Conservation (phyloP, 306 rosid genomes). For the Cucurbita pepo region DNA sequence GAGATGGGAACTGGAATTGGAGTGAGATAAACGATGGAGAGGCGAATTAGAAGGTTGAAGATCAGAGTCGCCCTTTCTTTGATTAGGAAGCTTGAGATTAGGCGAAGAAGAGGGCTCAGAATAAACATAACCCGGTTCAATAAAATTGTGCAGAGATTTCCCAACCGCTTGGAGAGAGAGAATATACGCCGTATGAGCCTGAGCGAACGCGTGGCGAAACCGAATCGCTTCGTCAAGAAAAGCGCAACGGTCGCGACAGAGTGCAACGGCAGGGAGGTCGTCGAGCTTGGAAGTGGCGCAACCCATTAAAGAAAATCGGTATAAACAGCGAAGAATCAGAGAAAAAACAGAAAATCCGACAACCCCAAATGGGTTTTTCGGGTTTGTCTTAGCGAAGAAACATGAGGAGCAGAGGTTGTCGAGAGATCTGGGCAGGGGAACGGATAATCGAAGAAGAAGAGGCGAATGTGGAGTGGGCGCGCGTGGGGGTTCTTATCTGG, state of each 20-base stretch:
- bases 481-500: neutral
- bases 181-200: slow-evolving; percentile 54
- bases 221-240: slow-evolving; percentile 65
- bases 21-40: slow-evolving; percentile 17
- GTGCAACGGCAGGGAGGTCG: slow-evolving; percentile 66
- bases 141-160: slow-evolving; percentile 37
- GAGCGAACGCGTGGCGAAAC: slow-evolving; percentile 49
- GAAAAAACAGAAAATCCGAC: neutral
- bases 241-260: slow-evolving; percentile 60
- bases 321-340: neutral
- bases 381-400: neutral
- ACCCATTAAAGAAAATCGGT: slow-evolving; percentile 29
- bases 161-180: slow-evolving; percentile 53
- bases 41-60: slow-evolving; percentile 15
- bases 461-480: neutral
- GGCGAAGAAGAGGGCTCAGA: slow-evolving; percentile 13
- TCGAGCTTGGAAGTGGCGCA: slow-evolving; percentile 81
- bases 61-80: slow-evolving; percentile 18
- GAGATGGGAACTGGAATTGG: slow-evolving; percentile 59
- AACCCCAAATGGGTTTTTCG: neutral
- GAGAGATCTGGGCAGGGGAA: neutral
- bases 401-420: neutral
- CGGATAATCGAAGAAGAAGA: neutral
- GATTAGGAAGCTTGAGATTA: slow-evolving; percentile 24
- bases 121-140: slow-evolving; percentile 21